Evolutionary conservation across 805 yeast species (phyloP), one percentile per base, ranked within the genome.

Genomic region (Sugiyamaella floridensis): DNA sequence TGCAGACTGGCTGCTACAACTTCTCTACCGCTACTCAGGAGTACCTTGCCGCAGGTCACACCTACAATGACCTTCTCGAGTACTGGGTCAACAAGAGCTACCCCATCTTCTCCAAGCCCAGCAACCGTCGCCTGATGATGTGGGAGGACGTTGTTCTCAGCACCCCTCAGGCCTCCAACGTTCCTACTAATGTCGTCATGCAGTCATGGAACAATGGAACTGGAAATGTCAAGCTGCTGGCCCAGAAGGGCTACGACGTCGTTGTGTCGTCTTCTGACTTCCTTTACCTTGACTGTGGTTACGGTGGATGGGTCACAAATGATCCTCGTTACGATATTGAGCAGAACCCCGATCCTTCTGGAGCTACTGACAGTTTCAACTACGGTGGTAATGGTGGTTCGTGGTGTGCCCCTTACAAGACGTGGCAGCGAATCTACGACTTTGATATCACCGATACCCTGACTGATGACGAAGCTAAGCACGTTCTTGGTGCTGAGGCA

Each of bases 401-500:
- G 2, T 71, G 73, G 72, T 72, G 76, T 55, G 71, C 65, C 26
- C 76, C 77, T 7, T 73, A 73, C 62, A 73, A 72, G 58, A 70
- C 72, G 1, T 73, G 74, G 74, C 76, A 73, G 55, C 57, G 72
- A 48, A 71, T 73, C 44, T 73, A 72, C 57, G 59, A 62, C 52
- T 71, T 58, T 50, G 75, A 72, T 52, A 60, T 72, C 49, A 56
- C 67, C 15, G 61, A 60, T 11, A 62, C 62, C 47, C 62, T 73
- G 41, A 70, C 72, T 14, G 62, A 52, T 1, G 61, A 48, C 6
- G 69, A 73, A 58, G 54, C 56, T 10, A 26, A 44, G 16, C 72
- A 66, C 45, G 63, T 73, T 20, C 47, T 71, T 43, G 77, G 76
- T 2, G 75, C 70, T 1, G 75, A 70, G 50, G 74, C 63, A 6